These are phyloP conservation scores for Micromonas pusilla DNA, from an alignment of 139 green algal species.

Conservation along the genomic window DNA sequence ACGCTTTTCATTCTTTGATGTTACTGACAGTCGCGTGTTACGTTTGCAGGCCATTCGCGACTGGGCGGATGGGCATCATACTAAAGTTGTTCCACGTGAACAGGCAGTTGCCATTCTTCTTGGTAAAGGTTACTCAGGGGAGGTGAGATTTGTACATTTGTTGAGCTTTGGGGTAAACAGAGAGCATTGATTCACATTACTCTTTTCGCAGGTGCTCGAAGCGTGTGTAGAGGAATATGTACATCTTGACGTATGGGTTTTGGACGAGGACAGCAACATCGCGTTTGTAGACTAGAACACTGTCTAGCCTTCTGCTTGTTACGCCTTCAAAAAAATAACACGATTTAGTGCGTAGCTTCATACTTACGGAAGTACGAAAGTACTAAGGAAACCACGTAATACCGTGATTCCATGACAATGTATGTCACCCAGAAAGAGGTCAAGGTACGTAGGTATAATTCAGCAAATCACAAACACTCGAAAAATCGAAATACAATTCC, in stretches of 20 bases:
- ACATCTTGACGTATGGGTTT: not conserved
- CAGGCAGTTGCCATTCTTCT: not conserved
- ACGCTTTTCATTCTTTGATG: not conserved
- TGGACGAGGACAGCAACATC: slow-evolving; percentile 20
- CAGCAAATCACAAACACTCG: no score
- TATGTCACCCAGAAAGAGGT: no score
- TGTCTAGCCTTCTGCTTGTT: no score
- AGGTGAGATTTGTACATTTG: slow-evolving; percentile 6
- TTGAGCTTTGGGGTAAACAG: no score
- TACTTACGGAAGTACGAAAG: no score
- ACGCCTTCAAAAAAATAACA: no score
- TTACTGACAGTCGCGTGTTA: not conserved
- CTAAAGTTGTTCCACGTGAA: not conserved
- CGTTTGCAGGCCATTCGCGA: slow-evolving; percentile 10
- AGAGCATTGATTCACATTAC: not conserved
- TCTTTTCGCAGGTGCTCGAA: not conserved
- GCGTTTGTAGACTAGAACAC: slow-evolving; percentile 18
- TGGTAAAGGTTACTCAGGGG: not conserved
- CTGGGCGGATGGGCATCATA: not conserved
- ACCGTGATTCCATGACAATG: no score
- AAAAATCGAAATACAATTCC: no score
- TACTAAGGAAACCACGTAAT: no score
- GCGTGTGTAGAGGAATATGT: slow-evolving; percentile 11
- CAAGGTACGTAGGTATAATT: no score
- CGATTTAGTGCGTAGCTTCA: no score